Conservation (phyloP, 2,329 filamentous ascomycete species). For the Colletotrichum liaoningense region DNA sequence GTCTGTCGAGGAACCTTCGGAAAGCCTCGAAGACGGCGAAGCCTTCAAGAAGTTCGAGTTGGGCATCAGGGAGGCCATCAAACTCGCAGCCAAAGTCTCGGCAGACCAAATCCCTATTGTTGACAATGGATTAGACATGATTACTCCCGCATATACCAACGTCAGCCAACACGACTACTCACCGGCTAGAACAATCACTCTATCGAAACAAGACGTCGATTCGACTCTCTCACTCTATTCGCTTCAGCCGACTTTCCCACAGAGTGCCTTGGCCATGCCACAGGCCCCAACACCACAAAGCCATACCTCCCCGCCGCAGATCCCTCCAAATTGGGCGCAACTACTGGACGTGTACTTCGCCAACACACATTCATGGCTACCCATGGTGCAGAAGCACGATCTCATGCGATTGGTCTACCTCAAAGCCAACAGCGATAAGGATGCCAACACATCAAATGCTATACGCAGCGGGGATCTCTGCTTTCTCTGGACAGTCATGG, state of each 20-base stretch:
- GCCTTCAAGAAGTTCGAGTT: background rate
- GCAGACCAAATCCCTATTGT: background rate
- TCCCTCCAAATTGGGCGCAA: background rate
- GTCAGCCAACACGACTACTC: too few species aligned
- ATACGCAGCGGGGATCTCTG: background rate
- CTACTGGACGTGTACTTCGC: conserved; percentile 15
- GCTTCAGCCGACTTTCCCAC: background rate
- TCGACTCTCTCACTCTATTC: too few species aligned
- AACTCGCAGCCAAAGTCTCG: background rate
- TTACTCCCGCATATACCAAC: too few species aligned
- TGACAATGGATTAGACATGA: background rate
- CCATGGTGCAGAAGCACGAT: conserved; percentile 27
- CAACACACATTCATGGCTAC: conserved; percentile 14
- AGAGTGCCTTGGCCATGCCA: background rate
- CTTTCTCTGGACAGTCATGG: conserved; percentile 24
- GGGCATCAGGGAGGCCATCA: background rate
- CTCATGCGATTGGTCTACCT: conserved; percentile 13
- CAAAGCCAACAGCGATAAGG: background rate
- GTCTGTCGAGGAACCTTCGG: background rate
- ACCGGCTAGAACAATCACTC: too few species aligned
- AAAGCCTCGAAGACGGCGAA: conserved; percentile 21
- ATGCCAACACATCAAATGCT: background rate
- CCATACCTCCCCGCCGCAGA: background rate
- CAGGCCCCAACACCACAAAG: background rate
- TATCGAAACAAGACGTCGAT: too few species aligned